These are phyloP conservation scores for Tulasnella sp. DNA, from an alignment of 768 basidiomycete species.

Conservation along the genomic window DNA sequence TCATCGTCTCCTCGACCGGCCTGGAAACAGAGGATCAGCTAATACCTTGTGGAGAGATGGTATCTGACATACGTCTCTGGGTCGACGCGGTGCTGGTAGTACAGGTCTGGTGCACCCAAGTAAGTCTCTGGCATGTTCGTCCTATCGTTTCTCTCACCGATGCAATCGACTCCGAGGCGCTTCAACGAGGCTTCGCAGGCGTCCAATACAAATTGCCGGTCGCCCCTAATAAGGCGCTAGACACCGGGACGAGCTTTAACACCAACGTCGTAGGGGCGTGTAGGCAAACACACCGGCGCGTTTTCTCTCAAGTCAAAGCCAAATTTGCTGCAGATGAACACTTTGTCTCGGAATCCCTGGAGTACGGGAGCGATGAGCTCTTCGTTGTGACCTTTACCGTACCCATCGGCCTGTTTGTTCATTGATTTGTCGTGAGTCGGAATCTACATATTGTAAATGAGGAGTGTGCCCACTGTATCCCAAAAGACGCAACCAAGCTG, in stretches of 20 bases:
- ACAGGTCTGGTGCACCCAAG: background rate
- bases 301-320: conserved; percentile 6
- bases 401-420: background rate
- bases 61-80: background rate
- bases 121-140: background rate
- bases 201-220: conserved; percentile 6
- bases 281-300: background rate
- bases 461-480: no score
- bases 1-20: conserved; percentile 23
- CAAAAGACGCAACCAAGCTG: background rate
- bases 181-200: conserved; percentile 20
- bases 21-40: background rate
- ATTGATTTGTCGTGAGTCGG: no score
- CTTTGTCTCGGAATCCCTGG: conserved; percentile 14
- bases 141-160: conserved; percentile 17
- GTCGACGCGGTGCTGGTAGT: conserved; percentile 12
- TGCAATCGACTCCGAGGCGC: conserved; percentile 16
- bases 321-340: conserved; percentile 24
- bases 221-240: conserved; percentile 16
- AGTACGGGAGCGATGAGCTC: background rate
- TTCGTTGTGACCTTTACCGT: conserved; percentile 1
- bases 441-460: no score
- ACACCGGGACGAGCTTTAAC: background rate
- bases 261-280: background rate
- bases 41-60: background rate